phyloP scores from a whole-genome alignment of 2,329 filamentous ascomycete genomes.

The Chaetomium olivaceum region DNA sequence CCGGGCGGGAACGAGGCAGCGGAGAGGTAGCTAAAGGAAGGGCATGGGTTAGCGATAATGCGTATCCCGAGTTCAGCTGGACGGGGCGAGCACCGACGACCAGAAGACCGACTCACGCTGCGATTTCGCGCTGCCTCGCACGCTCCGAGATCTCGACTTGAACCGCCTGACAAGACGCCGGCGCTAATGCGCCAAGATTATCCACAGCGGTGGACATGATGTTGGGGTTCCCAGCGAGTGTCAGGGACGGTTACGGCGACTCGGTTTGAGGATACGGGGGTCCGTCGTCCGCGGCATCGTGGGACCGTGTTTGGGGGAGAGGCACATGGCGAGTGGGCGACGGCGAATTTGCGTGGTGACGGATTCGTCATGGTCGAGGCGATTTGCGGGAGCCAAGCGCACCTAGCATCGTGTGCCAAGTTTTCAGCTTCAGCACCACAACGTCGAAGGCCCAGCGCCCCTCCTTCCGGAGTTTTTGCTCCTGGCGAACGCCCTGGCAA shows the following conservation, averaged over 20 bases:
- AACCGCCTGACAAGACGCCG: background rate
- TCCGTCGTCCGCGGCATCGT: background rate
- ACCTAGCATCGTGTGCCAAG: no score
- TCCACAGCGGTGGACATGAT: background rate
- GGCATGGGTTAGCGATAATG: background rate
- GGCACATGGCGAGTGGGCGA: background rate
- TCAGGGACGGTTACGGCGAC: background rate
- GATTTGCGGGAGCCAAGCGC: background rate
- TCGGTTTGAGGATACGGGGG: background rate
- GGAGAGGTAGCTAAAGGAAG: conserved; percentile 28
- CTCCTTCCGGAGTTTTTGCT: background rate
- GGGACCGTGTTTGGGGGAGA: background rate
- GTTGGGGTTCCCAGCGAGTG: background rate
- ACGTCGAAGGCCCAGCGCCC: background rate
- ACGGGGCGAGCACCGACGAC: background rate
- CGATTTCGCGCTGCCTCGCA: conserved; percentile 17
- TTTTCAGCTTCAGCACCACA: no score
- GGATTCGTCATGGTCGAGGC: background rate
- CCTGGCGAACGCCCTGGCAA: no score
- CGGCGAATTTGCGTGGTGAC: background rate
- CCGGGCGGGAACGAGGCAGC: conserved; percentile 29
- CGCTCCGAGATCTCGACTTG: conserved; percentile 13
- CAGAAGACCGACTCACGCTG: conserved; percentile 12
- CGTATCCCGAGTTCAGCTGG: background rate
- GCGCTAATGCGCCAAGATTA: background rate